Percentiles rank a stretch among this genome's conserved stretches.
phyloP scores from a whole-genome alignment of 1,284 basidiomycete genomes.

The Testicularia cyperi region DNA sequence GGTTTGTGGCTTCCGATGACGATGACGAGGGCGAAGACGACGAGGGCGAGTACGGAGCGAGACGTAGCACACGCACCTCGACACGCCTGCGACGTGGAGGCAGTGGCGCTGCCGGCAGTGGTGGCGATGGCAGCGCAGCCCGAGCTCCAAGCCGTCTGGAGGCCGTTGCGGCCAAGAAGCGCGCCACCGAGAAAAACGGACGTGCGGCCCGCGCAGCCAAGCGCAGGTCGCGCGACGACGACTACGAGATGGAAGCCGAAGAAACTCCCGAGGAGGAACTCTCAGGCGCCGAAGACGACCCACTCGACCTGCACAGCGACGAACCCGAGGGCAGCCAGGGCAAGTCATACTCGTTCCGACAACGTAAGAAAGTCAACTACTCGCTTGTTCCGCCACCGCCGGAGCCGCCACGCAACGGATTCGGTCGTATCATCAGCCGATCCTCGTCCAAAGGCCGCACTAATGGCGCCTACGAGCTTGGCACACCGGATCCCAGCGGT shows the following conservation, averaged over 20 bases:
- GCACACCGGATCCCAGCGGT: slow-evolving; percentile 1
- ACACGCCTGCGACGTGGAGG: slow-evolving; percentile 20
- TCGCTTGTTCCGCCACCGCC: slow-evolving; percentile 50
- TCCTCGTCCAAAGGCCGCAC: slow-evolving; percentile 1
- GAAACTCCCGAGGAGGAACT: slow-evolving; percentile 32
- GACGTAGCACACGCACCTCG: slow-evolving; percentile 20
- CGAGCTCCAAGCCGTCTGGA: slow-evolving; percentile 20
- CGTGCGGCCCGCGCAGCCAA: slow-evolving; percentile 6
- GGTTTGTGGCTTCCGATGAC: slow-evolving; percentile 49
- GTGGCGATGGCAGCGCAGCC: no score
- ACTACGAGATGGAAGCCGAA: slow-evolving; percentile 32
- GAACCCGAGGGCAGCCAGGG: slow-evolving; percentile 39
- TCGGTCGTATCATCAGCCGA: slow-evolving; percentile 42
- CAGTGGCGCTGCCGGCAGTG: no score
- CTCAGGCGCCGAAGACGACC: slow-evolving; percentile 33
- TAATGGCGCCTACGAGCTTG: slow-evolving; percentile 25
- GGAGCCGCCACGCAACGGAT: slow-evolving; percentile 46
- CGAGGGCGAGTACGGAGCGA: slow-evolving; percentile 36
- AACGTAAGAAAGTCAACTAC: slow-evolving; percentile 58
- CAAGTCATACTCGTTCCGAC: slow-evolving; percentile 51
- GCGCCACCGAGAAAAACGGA: slow-evolving; percentile 22
- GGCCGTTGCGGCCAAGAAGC: slow-evolving; percentile 37
- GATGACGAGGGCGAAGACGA: slow-evolving; percentile 49
- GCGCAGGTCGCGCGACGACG: slow-evolving; percentile 17
- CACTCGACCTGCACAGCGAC: slow-evolving; percentile 40